Evolutionary conservation across 2,329 filamentous ascomycete genomes (phyloP).

Genomic region (Cladorrhinum sp.): DNA sequence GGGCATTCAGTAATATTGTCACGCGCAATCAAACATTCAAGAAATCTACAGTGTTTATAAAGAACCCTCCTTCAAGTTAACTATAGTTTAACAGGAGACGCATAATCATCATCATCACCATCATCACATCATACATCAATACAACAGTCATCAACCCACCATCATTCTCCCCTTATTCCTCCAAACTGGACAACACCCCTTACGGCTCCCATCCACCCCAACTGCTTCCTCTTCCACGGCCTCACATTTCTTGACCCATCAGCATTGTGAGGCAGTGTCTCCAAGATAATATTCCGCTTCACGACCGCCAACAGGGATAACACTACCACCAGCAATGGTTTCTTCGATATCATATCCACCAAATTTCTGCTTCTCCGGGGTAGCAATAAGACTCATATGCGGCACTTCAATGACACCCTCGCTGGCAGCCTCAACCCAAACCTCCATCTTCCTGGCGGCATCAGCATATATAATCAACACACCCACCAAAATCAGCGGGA

Average conservation of each 20-base stretch:
- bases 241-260: background rate
- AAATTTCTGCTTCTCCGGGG: background rate
- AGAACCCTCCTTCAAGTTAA: too few species aligned
- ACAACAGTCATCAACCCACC: too few species aligned
- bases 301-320: too few species aligned
- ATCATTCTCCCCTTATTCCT: background rate
- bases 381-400: background rate
- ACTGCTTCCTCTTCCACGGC: background rate
- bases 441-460: slow-evolving; percentile 43
- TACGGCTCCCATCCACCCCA: background rate
- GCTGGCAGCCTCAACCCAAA: slow-evolving; percentile 42
- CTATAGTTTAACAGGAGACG: too few species aligned
- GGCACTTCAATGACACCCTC: background rate
- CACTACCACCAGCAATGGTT: background rate
- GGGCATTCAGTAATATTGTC: too few species aligned
- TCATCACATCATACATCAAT: too few species aligned
- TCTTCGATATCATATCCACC: background rate
- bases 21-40: too few species aligned
- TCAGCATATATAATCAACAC: slow-evolving; percentile 48
- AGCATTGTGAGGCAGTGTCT: background rate
- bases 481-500: slow-evolving; percentile 38
- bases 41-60: too few species aligned
- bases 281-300: background rate
- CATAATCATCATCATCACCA: too few species aligned
- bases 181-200: background rate